Conservation (phyloP, 225 moss, liverwort and hornwort genomes). For the Physcomitrium patens region DNA sequence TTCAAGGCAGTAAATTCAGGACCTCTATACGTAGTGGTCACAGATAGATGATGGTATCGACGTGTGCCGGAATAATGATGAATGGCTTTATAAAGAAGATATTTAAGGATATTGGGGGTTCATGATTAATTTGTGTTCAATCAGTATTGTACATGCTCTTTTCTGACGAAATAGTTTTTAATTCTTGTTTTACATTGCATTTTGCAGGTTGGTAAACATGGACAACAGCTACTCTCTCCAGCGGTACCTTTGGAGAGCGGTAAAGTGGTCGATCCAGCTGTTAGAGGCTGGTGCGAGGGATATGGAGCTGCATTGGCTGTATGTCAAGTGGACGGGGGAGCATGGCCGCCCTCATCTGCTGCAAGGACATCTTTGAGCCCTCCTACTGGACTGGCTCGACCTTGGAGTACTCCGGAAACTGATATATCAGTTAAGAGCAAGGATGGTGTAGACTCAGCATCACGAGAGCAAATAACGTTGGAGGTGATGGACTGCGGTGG, state of each 20-base stretch:
- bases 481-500: slow-evolving; percentile 54
- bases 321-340: slow-evolving; percentile 61
- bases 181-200: slow-evolving; percentile 9
- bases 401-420: slow-evolving; percentile 51
- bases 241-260: slow-evolving; percentile 48
- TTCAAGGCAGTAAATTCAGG: too few species aligned
- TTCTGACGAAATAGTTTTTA: neutral
- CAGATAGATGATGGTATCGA: too few species aligned
- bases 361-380: slow-evolving; percentile 53
- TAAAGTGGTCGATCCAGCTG: slow-evolving; percentile 67
- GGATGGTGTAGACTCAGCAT: slow-evolving; percentile 47
- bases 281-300: slow-evolving; percentile 78
- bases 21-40: too few species aligned
- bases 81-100: too few species aligned
- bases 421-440: slow-evolving; percentile 64
- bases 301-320: slow-evolving; percentile 68
- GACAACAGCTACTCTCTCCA: slow-evolving; percentile 69
- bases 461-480: slow-evolving; percentile 47
- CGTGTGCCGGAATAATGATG: too few species aligned
- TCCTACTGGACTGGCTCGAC: slow-evolving; percentile 50
- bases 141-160: too few species aligned
- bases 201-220: slow-evolving; percentile 68
- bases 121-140: too few species aligned
- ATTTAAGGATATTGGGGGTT: too few species aligned
- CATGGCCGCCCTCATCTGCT: slow-evolving; percentile 67